Evolutionary conservation across 371 early-diverging fungal genomes (phyloP).

Genomic region (Gilbertella persicaria): DNA sequence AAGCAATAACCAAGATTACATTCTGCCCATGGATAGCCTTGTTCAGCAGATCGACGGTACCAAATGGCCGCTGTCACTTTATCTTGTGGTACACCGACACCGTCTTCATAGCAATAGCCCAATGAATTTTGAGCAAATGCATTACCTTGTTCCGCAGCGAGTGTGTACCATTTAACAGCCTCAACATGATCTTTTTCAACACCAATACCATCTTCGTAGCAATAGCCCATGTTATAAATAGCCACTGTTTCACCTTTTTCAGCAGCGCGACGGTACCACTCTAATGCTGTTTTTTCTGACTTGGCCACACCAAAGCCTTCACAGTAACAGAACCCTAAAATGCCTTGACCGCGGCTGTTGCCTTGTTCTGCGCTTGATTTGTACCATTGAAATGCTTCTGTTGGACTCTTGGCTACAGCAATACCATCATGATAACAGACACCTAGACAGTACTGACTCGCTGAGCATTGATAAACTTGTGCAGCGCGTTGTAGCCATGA

Average conservation of each 20-base stretch:
- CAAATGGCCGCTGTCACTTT: conserved; percentile 47
- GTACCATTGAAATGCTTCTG: conserved; percentile 63
- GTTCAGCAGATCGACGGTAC: conserved; percentile 71
- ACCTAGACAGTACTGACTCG: conserved; percentile 58
- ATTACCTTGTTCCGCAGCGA: conserved; percentile 84
- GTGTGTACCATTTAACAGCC: conserved; percentile 87
- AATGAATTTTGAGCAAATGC: conserved; percentile 77
- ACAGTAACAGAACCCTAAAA: conserved; percentile 67
- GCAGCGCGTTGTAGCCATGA: conserved; percentile 62
- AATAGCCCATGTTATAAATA: conserved; percentile 91
- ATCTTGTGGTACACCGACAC: conserved; percentile 65
- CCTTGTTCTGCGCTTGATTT: conserved; percentile 56
- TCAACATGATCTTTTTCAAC: conserved; percentile 74
- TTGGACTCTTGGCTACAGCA: conserved; percentile 51
- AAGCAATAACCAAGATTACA: conserved; percentile 89
- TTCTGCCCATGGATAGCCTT: conserved; percentile 61
- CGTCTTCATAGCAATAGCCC: conserved; percentile 79
- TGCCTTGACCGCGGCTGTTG: conserved; percentile 57
- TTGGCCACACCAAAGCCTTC: conserved; percentile 78
- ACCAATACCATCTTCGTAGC: conserved; percentile 92
- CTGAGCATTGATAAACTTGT: conserved; percentile 31
- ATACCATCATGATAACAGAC: conserved; percentile 72
- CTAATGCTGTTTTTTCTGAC: conserved; percentile 76
- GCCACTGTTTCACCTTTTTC: conserved; percentile 88
- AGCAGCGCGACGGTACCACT: conserved; percentile 84